Percentiles rank a stretch among this genome's conserved stretches.
These are phyloP conservation scores for Didymella glomerata DNA, from an alignment of 2,329 filamentous ascomycete species.

Conservation along the genomic window DNA sequence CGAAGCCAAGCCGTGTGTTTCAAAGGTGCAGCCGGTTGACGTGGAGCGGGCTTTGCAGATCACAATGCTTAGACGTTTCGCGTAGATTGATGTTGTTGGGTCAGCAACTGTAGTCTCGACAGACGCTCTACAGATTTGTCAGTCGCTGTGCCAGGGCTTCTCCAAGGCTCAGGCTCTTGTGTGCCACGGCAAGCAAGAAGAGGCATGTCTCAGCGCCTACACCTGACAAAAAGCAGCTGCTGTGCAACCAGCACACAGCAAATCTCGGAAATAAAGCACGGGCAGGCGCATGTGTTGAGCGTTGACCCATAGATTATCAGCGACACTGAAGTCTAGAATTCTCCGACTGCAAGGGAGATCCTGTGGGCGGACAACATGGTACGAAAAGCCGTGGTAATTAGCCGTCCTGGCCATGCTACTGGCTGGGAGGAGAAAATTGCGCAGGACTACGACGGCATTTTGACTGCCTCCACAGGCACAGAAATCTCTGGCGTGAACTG, in stretches of 20 bases:
- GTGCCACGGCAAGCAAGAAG: background rate
- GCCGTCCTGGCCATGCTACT: slow-evolving; percentile 4
- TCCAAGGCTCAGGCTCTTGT: background rate
- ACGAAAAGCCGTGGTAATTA: slow-evolving; percentile 10
- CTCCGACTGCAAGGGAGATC: slow-evolving; percentile 20
- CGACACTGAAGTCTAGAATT: slow-evolving; percentile 21
- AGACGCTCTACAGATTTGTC: slow-evolving; percentile 3
- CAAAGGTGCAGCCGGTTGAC: slow-evolving; percentile 12
- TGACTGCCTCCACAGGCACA: background rate
- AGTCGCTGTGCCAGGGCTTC: slow-evolving; percentile 9
- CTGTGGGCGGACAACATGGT: slow-evolving; percentile 2
- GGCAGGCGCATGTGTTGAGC: slow-evolving; percentile 11
- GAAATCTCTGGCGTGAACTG: slow-evolving; percentile 6
- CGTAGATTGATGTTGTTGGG: slow-evolving; percentile 2
- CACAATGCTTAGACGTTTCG: slow-evolving; percentile 14
- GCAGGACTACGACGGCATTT: slow-evolving; percentile 12
- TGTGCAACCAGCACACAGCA: slow-evolving; percentile 10
- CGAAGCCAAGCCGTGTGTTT: slow-evolving; percentile 3
- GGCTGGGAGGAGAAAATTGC: slow-evolving; percentile 6
- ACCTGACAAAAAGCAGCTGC: slow-evolving; percentile 15
- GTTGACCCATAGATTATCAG: slow-evolving; percentile 18
- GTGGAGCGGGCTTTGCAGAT: slow-evolving; percentile 17
- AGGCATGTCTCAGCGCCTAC: slow-evolving; percentile 11
- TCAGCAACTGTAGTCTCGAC: slow-evolving; percentile 4
- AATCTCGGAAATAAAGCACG: slow-evolving; percentile 12